A percentile compares a stretch with the other conserved stretches of the same genome.
Conservation (phyloP, 495 filamentous ascomycete genomes). For the Aspergillus haitiensis region DNA sequence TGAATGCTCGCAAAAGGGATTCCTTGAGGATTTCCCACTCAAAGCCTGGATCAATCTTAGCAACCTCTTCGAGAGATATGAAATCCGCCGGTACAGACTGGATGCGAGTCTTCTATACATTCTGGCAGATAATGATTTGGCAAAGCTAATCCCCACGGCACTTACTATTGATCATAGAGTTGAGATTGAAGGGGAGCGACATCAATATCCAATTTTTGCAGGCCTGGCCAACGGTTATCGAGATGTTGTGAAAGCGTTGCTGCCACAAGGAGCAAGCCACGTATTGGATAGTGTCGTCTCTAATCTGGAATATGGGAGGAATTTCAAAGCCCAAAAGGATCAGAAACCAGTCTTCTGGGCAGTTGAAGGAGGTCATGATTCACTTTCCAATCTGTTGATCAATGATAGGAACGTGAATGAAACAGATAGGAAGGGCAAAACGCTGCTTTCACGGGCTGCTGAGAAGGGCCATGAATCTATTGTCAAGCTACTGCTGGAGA, state of each 20-base stretch:
- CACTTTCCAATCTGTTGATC: neutral
- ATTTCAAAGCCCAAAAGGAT: neutral
- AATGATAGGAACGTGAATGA: neutral
- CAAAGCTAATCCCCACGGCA: constrained; percentile 1
- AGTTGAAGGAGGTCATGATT: neutral
- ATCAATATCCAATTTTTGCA: neutral
- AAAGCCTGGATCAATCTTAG: constrained; percentile 37
- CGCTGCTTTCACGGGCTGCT: neutral
- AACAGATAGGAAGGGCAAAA: neutral
- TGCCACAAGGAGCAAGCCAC: neutral
- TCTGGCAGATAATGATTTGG: constrained; percentile 34
- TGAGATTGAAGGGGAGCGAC: neutral
- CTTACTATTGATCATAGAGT: neutral
- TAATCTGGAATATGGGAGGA: neutral
- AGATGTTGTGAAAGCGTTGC: neutral
- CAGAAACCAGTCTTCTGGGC: neutral
- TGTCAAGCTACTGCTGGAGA: neutral
- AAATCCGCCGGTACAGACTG: constrained; percentile 33
- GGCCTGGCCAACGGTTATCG: neutral
- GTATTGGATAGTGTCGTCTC: neutral
- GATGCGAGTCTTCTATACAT: constrained; percentile 47
- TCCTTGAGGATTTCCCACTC: constrained; percentile 40
- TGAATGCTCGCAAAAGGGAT: constrained; percentile 36
- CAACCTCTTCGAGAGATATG: constrained; percentile 39
- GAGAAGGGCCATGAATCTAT: neutral